phyloP scores from a whole-genome alignment of 2,329 filamentous ascomycete species.

The Endoconidiophora laricicola region DNA sequence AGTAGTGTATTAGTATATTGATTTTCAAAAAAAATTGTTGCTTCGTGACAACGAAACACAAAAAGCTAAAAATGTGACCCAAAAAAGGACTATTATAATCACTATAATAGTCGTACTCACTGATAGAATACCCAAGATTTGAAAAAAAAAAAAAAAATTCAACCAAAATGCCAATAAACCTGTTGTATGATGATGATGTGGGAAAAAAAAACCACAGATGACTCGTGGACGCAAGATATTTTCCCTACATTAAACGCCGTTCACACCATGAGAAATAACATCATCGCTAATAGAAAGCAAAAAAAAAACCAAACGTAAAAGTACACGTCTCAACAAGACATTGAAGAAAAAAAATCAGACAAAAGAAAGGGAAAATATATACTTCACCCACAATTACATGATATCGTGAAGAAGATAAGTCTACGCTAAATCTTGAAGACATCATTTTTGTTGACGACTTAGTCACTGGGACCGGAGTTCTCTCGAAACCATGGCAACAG shows the following conservation, averaged over 20 bases:
- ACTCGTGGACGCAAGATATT: no score
- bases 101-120: not conserved
- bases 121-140: not conserved
- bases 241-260: no score
- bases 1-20: no score
- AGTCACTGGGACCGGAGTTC: not conserved
- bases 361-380: not conserved
- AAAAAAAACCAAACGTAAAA: not conserved
- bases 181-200: no score
- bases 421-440: not conserved
- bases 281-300: not conserved
- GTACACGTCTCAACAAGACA: slow-evolving; percentile 7
- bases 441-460: no score
- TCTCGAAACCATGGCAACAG: slow-evolving; percentile 5
- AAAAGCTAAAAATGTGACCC: not conserved
- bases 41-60: no score
- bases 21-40: no score
- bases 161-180: not conserved
- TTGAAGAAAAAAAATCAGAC: not conserved
- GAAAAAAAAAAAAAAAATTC: slow-evolving; percentile 2
- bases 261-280: not conserved
- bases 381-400: not conserved
- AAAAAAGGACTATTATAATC: not conserved
- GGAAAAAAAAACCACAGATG: not conserved
- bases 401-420: not conserved